Evolutionary conservation across 306 rosid genomes (phyloP), one percentile per base, ranked within the genome.

Genomic region (Cyclanthera cordifolia): DNA sequence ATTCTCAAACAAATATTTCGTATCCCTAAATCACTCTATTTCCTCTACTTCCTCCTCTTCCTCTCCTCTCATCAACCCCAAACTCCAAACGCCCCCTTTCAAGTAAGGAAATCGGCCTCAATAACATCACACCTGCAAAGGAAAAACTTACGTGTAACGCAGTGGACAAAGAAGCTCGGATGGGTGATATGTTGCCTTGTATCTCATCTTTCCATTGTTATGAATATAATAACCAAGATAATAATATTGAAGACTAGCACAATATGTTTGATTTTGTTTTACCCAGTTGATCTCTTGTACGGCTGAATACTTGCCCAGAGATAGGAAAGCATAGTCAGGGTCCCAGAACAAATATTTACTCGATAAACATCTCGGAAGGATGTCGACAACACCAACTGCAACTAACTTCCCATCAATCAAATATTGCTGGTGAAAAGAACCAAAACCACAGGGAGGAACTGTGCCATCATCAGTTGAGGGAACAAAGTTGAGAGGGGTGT

Each of bases 341-440:
- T 94, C 99, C 99, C 99, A 94, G 81, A 90, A 90, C 74, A 94
- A 76, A 77, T 94, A 94, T 83, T 90, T 94, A 80, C 99, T 94
- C 0, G 97, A 94, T 77, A 94, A 74, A 86, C 96, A 87, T 71
- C 74, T 90, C 41, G 99, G 99, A 60, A 94, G 96, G 79, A 94
- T 85, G 67, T 94, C 99, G 58, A 94, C 70, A 69, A 94, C 43
- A 37, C 99, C 99, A 71, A 94, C 99, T 43, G 97, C 97, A 77
- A 90, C 84, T 75, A 94, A 86, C 73, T 75, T 77, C 34, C 86
- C 97, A 39, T 94, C 95, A 76, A 90, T 58, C 50, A 88, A 76
- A 83, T 94, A 94, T 70, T 88, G 99, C 73, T 94, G 96, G 79
- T 90, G 99, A 83, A 94, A 94, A 81, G 99, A 94, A 63, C 97